Base-by-base conservation (phyloP, 441 rosid genomes). In the Populus hybrid region DNA sequence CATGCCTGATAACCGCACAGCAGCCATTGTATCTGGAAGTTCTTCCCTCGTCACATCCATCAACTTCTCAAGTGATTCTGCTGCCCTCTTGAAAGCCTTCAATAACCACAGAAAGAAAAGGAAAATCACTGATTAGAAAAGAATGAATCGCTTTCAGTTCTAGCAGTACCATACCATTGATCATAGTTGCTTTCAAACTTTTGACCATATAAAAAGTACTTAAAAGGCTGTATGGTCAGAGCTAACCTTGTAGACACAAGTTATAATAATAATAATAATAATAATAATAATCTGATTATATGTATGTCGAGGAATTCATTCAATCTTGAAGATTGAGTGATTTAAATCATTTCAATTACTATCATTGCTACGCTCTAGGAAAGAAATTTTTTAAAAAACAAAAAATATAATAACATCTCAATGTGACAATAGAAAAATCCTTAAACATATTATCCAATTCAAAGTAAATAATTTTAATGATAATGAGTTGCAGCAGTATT, bases 1-100 rank as follows among this genome's bases (percentile, higher is more conserved):
- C 98, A 95, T 95, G 65, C 97, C 98, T 0, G 98, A 92, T 76
- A 95, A 85, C 4, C 97, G 88, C 72, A 95, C 74, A 30, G 98
- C 97, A 63, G 96, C 98, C 99, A 95, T 93, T 61, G 97, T 95
- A 82, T 88, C 93, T 4, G 99, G 98, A 73, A 93, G 90, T 87
- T 93, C 98, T 77, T 91, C 97, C 88, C 94, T 89, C 1, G 94
- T 86, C 20, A 85, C 92, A 89, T 93, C 98, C 90, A 93, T 78
- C 75, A 95, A 89, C 87, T 93, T 91, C 81, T 90, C 96, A 63
- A 92, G 78, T 0, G 99, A 95, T 76, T 95, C 97, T 0, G 95
- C 96, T 26, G 98, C 96, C 87, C 88, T 88, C 88, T 84, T 92
- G 83, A 93, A 90, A 76, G 97, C 90, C 98, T 91, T 78, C 21